Conservation (phyloP, 2,329 filamentous ascomycete species). For the Arthrobotrys sphaeroides region DNA sequence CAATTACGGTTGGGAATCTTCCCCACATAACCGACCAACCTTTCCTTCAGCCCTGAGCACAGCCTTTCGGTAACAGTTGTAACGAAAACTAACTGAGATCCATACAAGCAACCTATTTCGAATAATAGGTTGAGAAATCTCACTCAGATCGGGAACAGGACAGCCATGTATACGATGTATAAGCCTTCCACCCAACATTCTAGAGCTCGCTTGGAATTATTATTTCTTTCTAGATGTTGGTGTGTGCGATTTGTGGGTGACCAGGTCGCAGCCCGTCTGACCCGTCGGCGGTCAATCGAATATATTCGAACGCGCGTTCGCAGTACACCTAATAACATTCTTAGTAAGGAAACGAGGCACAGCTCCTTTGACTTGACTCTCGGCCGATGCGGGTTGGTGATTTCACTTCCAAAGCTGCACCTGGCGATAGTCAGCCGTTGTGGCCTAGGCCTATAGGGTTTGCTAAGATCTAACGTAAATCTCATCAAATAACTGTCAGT, state of each 20-base stretch:
- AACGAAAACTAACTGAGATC: slow-evolving; percentile 2
- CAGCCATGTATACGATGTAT: not conserved
- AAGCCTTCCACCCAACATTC: slow-evolving; percentile 26
- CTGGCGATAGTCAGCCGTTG: not conserved
- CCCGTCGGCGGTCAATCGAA: slow-evolving; percentile 11
- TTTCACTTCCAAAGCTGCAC: not conserved
- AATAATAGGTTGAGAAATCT: slow-evolving; percentile 11
- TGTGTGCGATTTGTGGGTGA: not conserved
- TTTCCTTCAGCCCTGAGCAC: slow-evolving; percentile 42
- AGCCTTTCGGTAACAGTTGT: slow-evolving; percentile 38
- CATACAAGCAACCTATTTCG: slow-evolving; percentile 8
- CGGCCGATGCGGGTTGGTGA: not conserved
- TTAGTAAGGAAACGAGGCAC: slow-evolving; percentile 11
- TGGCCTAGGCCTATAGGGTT: slow-evolving; percentile 15
- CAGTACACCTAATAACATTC: slow-evolving; percentile 16
- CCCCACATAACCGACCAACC: slow-evolving; percentile 4
- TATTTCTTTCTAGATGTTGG: slow-evolving; percentile 11
- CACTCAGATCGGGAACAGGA: slow-evolving; percentile 15
- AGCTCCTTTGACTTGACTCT: not conserved
- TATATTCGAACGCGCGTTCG: slow-evolving; percentile 51
- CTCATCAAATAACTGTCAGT: not conserved
- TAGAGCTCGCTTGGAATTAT: slow-evolving; percentile 46
- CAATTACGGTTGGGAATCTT: slow-evolving; percentile 4
- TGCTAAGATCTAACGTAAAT: not conserved
- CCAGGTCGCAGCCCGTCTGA: slow-evolving; percentile 27